These are phyloP conservation scores for Gloeophyllum trabeum DNA, from an alignment of 768 basidiomycete species.

Conservation along the genomic window DNA sequence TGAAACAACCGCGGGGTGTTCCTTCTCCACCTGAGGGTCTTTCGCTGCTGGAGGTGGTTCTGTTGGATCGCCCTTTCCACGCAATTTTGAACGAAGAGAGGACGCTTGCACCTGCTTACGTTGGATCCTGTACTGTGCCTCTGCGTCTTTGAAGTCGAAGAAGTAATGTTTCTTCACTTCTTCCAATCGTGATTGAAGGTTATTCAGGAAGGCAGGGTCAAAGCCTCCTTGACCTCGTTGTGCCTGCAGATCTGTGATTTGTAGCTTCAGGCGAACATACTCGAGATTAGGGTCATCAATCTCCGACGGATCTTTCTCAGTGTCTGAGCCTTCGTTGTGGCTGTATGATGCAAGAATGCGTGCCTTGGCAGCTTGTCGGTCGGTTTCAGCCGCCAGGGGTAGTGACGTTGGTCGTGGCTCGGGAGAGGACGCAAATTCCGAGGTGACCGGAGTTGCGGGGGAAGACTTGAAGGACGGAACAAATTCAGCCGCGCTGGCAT, in stretches of 20 bases:
- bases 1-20: neutral
- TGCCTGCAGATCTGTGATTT: conserved; percentile 28
- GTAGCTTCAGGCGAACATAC: conserved; percentile 54
- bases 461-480: conserved; percentile 16
- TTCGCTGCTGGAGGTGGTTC: neutral
- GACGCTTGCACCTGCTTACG: conserved; percentile 34
- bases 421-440: too few relatives aligned
- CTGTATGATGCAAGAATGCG: neutral
- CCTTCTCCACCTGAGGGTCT: too few relatives aligned
- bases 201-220: conserved; percentile 18
- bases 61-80: neutral
- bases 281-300: conserved; percentile 38
- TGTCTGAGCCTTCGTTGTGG: neutral
- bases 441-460: neutral
- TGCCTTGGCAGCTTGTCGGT: neutral
- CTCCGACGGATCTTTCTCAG: conserved; percentile 3
- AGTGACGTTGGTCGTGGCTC: too few relatives aligned
- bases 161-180: conserved; percentile 48
- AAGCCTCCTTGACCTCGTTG: conserved; percentile 13
- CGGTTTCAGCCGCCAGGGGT: neutral
- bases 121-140: conserved; percentile 41
- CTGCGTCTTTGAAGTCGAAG: conserved; percentile 60
- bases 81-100: neutral
- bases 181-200: conserved; percentile 34
- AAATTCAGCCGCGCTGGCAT: conserved; percentile 28